Evolutionary conservation across 1,284 basidiomycete species (phyloP).

Genomic region (Melanopsichium pennsylvanicum): DNA sequence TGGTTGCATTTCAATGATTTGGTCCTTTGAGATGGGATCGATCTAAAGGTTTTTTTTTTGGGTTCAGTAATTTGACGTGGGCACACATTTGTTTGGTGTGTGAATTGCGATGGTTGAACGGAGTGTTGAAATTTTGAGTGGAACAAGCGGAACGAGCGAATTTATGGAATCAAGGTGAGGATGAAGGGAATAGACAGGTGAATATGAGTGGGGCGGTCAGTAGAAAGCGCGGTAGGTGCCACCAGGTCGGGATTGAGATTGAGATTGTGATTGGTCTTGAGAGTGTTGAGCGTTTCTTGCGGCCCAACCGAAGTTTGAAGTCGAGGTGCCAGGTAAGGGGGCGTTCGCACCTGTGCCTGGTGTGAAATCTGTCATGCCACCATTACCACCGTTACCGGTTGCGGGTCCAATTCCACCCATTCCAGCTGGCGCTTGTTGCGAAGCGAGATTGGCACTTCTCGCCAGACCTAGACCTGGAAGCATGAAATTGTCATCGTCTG

Average conservation of each 20-base stretch:
- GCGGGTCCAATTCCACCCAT: too few species aligned
- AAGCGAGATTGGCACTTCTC: neutral
- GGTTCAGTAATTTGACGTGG: too few species aligned
- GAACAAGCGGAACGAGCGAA: neutral
- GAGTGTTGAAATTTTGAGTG: too few species aligned
- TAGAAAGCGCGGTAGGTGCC: conserved; percentile 40
- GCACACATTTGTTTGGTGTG: neutral
- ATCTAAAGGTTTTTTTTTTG: too few species aligned
- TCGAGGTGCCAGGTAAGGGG: conserved; percentile 1
- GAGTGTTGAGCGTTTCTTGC: neutral
- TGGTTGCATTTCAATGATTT: too few species aligned
- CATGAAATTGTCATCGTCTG: conserved; percentile 11
- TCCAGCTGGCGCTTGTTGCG: neutral
- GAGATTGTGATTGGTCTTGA: conserved; percentile 4
- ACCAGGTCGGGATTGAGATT: conserved; percentile 12
- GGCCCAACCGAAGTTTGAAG: conserved; percentile 13
- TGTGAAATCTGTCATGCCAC: conserved; percentile 10
- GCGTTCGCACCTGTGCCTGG: conserved; percentile 28
- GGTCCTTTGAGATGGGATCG: too few species aligned
- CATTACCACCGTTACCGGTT: too few species aligned
- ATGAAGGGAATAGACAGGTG: too few species aligned
- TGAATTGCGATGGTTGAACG: neutral
- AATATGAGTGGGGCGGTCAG: too few species aligned
- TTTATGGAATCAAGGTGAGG: neutral
- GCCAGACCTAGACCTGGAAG: conserved; percentile 27